phyloP scores from a whole-genome alignment of 148 eudicot genomes.

The Cornus controversa region DNA sequence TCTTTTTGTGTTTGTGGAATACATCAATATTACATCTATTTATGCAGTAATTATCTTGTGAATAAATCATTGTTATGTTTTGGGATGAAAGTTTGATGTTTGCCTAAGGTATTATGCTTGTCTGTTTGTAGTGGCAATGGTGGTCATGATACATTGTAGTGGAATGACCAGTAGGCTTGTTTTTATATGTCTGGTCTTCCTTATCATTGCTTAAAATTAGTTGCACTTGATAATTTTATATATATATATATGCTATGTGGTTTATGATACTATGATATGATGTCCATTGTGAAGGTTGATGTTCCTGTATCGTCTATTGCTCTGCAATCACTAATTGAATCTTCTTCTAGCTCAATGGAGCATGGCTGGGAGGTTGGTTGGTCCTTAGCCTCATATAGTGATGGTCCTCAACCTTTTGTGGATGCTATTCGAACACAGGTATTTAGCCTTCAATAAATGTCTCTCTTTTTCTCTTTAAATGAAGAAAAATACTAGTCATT shows the following conservation, averaged over 20 bases:
- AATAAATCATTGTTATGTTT: no score
- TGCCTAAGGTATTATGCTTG: background rate
- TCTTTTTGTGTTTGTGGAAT: no score
- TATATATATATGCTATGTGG: background rate
- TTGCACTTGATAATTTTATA: background rate
- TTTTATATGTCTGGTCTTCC: background rate
- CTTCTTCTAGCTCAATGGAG: constrained; percentile 67
- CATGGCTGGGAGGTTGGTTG: constrained; percentile 95
- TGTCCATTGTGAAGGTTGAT: constrained; percentile 55
- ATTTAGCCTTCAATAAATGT: background rate
- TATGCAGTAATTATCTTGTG: background rate
- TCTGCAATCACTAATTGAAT: constrained; percentile 62
- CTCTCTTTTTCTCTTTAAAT: background rate
- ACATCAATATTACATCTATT: background rate
- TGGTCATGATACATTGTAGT: background rate
- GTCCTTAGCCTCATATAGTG: constrained; percentile 68
- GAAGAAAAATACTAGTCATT: background rate
- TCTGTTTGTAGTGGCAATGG: background rate
- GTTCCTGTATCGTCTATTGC: constrained; percentile 70
- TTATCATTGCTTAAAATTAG: background rate
- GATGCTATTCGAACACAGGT: constrained; percentile 49
- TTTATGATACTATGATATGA: background rate
- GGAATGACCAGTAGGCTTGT: background rate
- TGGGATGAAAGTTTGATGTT: background rate
- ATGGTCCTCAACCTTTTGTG: constrained; percentile 32